Base-by-base conservation (phyloP, 345 rosid species). In the Microthlaspi erraticum region DNA sequence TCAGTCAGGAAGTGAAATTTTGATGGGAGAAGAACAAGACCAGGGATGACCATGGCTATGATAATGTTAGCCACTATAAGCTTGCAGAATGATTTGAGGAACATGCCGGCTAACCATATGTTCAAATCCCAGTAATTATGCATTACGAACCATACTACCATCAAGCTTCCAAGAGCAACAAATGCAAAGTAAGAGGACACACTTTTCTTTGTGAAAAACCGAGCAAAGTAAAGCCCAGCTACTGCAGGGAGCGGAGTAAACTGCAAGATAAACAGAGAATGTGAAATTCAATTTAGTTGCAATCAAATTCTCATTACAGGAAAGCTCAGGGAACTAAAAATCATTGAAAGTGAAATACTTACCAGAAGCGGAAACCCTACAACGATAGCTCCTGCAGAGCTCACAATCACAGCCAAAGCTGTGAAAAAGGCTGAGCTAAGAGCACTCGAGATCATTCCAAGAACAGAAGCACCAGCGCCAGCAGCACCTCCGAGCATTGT, bases 61-160 rank as follows among this genome's bases (percentile, higher is more conserved):
- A 95, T 70, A 64, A 85, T 88, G 82, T 84, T 87, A 13, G 89
- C 91, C 53, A 95, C 86, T 50, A 92, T 81, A 64, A 92, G 86
- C 79, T 92, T 92, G 77, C 99, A 95, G 76, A 95, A 95, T 39
- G 91, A 84, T 71, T 85, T 95, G 34, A 95, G 78, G 51, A 97
- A 83, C 99, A 95, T 92, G 84, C 98, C 99, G 18, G 96, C 96
- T 87, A 95, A 67, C 99, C 99, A 92, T 72, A 95, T 92, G 77
- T 90, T 92, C 69, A 95, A 84, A 77, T 90, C 97, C 99, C 99
- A 95, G 86, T 85, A 95, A 76, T 92, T 95, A 70, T 87, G 97
- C 79, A 92, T 58, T 72, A 90, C 87, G 79, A 95, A 90, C 99
- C 97, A 95, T 59, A 84, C 77, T 16, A 88, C 89, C 88, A 90